A percentile compares a stretch with the other conserved stretches of the same genome.
Conservation (phyloP, 2,329 filamentous ascomycete species). For the Truncatella angustata region DNA sequence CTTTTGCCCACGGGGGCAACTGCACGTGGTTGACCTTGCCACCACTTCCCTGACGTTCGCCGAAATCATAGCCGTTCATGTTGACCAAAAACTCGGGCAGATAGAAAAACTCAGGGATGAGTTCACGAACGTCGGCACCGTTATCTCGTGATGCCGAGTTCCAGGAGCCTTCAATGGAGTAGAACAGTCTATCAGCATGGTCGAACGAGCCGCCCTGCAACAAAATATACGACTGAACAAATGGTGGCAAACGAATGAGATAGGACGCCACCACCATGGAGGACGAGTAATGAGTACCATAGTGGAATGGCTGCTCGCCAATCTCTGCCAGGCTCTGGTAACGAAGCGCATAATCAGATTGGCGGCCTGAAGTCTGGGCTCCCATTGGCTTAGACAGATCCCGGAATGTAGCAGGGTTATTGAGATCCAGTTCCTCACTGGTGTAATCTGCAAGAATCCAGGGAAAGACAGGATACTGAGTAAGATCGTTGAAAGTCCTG, state of each 20-base stretch:
- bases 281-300: slow-evolving; percentile 97
- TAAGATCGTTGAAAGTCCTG: slow-evolving; percentile 94
- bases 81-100: slow-evolving; percentile 94
- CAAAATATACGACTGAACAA: slow-evolving; percentile 91
- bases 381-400: slow-evolving; percentile 97
- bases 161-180: slow-evolving; percentile 90
- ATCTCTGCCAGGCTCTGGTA: slow-evolving; percentile 90
- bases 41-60: slow-evolving; percentile 75
- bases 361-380: slow-evolving; percentile 74
- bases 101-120: slow-evolving; percentile 97
- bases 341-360: slow-evolving; percentile 76
- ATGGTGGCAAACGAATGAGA: slow-evolving; percentile 89
- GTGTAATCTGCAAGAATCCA: slow-evolving; percentile 97
- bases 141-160: slow-evolving; percentile 83
- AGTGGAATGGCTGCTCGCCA: slow-evolving; percentile 90
- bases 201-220: slow-evolving; percentile 96
- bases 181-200: slow-evolving; percentile 92
- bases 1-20: slow-evolving; percentile 95
- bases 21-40: slow-evolving; percentile 80
- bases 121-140: slow-evolving; percentile 89
- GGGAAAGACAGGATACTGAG: slow-evolving; percentile 96
- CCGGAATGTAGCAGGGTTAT: slow-evolving; percentile 80
- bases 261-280: slow-evolving; percentile 99
- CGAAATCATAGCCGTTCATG: slow-evolving; percentile 92
- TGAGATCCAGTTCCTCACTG: slow-evolving; percentile 85